phyloP scores from a whole-genome alignment of 202 grass and related monocot genomes.

The Panicum virgatum region DNA sequence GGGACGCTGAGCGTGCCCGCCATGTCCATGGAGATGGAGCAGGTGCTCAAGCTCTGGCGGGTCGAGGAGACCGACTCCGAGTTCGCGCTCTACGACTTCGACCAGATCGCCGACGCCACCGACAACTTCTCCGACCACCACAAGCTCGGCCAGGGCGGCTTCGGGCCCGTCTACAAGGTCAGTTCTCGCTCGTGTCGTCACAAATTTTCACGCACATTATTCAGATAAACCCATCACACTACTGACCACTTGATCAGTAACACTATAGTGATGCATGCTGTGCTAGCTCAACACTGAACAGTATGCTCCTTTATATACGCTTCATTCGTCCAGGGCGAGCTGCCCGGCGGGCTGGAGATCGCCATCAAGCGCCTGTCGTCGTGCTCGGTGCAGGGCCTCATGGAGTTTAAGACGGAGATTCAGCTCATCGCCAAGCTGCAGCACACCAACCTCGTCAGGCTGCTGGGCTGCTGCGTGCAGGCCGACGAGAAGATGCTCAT shows the following conservation, averaged over 20 bases:
- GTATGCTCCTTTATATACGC: background rate
- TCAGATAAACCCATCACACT: background rate
- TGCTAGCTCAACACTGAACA: too few species aligned
- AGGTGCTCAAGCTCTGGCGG: constrained; percentile 58
- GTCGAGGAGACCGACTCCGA: constrained; percentile 58
- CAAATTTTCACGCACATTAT: background rate
- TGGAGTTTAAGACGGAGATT: constrained; percentile 77
- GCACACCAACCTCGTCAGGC: constrained; percentile 75
- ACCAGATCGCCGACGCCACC: constrained; percentile 56
- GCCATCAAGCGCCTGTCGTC: constrained; percentile 79
- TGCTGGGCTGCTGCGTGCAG: constrained; percentile 74
- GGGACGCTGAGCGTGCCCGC: constrained; percentile 30
- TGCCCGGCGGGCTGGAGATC: constrained; percentile 53
- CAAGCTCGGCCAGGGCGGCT: constrained; percentile 87
- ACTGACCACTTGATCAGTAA: too few species aligned
- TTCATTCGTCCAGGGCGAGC: constrained; percentile 44
- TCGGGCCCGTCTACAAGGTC: constrained; percentile 82
- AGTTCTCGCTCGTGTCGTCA: background rate
- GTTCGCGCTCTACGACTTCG: constrained; percentile 55
- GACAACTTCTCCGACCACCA: constrained; percentile 53
- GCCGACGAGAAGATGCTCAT: constrained; percentile 82
- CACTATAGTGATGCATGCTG: too few species aligned
- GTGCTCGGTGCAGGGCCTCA: constrained; percentile 58
- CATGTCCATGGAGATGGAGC: constrained; percentile 68
- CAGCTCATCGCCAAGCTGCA: constrained; percentile 77